Conservation (phyloP, 140 eudicot species). For the Stevia rebaudiana region DNA sequence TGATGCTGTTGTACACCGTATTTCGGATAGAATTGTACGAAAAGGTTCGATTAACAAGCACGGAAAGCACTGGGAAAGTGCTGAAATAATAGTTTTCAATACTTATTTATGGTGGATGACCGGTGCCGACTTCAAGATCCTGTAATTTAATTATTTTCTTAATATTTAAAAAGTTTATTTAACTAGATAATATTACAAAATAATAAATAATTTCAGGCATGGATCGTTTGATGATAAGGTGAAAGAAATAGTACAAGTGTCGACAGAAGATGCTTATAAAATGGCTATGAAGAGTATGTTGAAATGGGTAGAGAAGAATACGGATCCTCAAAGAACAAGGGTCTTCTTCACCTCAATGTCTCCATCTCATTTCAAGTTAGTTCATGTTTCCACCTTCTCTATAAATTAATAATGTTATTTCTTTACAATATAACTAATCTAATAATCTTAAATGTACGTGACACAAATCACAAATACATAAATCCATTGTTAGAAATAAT, state of each 20-base stretch:
- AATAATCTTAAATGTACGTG: neutral
- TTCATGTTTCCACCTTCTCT: neutral
- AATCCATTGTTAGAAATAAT: no score
- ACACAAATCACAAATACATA: neutral
- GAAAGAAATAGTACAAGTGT: constrained; percentile 50
- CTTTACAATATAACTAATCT: neutral
- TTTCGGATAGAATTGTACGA: constrained; percentile 67
- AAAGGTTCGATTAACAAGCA: constrained; percentile 84
- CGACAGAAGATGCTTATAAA: constrained; percentile 76
- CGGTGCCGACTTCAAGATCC: constrained; percentile 56
- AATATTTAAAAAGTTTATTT: no score
- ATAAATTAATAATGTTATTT: neutral
- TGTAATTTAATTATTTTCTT: constrained; percentile 38
- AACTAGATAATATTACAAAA: no score
- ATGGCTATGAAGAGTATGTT: constrained; percentile 85
- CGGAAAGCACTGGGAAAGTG: constrained; percentile 85
- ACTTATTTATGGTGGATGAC: constrained; percentile 99
- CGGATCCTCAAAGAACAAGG: constrained; percentile 74
- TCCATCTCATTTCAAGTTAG: constrained; percentile 83
- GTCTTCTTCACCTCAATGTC: constrained; percentile 91
- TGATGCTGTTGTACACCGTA: constrained; percentile 58
- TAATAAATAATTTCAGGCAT: constrained; percentile 56
- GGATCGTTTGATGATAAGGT: constrained; percentile 78
- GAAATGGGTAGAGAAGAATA: constrained; percentile 74
- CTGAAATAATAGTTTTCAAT: constrained; percentile 80